A percentile compares a stretch with the other conserved stretches of the same genome.
Conservation (phyloP, 2,329 filamentous ascomycete genomes). For the Claviceps africana region DNA sequence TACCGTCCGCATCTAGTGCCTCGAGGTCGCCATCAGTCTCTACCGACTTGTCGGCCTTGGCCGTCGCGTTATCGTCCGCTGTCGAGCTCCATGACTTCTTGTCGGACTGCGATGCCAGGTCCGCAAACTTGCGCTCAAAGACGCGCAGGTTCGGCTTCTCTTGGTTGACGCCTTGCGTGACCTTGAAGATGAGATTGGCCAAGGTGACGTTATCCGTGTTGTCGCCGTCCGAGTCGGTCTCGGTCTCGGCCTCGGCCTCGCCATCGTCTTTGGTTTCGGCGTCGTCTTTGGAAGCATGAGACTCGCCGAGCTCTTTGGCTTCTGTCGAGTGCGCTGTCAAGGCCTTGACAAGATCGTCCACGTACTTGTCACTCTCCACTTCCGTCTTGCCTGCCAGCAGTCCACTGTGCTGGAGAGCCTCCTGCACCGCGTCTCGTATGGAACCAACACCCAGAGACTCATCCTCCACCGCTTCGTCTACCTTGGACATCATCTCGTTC, state of each 20-base stretch:
- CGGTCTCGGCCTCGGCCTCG: no score
- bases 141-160: conserved; percentile 26
- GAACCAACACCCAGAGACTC: conserved; percentile 38
- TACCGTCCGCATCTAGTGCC: neutral
- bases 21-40: neutral
- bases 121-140: conserved; percentile 37
- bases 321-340: conserved; percentile 23
- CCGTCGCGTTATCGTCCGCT: neutral
- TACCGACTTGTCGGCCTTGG: neutral
- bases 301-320: conserved; percentile 11
- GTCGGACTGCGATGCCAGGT: conserved; percentile 28
- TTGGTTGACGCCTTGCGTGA: conserved; percentile 32
- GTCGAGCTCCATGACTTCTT: conserved; percentile 8
- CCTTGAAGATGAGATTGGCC: conserved; percentile 37
- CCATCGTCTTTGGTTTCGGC: no score
- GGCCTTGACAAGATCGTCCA: conserved; percentile 36
- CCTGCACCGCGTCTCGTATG: conserved; percentile 39
- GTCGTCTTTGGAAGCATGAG: conserved; percentile 9
- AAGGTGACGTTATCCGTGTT: conserved; percentile 16
- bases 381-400: conserved; percentile 31
- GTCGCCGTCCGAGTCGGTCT: neutral
- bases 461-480: conserved; percentile 43
- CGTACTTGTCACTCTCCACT: conserved; percentile 31
- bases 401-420: conserved; percentile 40
- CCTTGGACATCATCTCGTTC: conserved; percentile 39